Evolutionary conservation across 192 early-diverging fungal species (phyloP), one percentile per base, ranked within the genome.

Genomic region (Backusella parvicylindrica): DNA sequence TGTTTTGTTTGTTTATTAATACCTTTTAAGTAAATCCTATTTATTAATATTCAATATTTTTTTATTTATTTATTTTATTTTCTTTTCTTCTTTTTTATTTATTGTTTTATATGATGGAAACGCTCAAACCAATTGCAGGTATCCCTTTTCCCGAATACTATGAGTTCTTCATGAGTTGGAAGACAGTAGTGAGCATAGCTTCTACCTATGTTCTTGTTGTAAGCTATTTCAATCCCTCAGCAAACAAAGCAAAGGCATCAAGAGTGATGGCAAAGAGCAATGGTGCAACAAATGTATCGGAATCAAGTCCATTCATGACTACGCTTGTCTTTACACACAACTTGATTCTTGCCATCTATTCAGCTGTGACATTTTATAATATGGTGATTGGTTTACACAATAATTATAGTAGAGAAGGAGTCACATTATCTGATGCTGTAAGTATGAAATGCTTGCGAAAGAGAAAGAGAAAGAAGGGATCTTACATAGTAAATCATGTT

Each of bases 291-390:
- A 64, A 66, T 53, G 64, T 63, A 13, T 66, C 72, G 13, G 66
- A 76, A 31, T 74, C 73, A 12, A 75, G 76, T 13, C 31, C 79
- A 32, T 81, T 84, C 43, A 91, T 95, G 87, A 95, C 89, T 69
- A 80, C 83, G 35, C 82, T 94, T 75, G 90, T 93, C n/a, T 89
- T 93, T 75, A 43, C 91, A 8, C 94, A 95, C 84, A 95, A 95
- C 81, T 77, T 89, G 40, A 38, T 84, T 26, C 81, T 95, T 21
- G 89, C 86, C 43, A 72, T 91, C 11, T 95, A 92, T 82, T 94
- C 92, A 4, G 87, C 78, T 18, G 85, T 89, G 67, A 92, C 92
- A 7, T 95, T 94, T 71, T 77, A 86, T 70, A 77, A 82, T 49
- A 88, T 90, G 83, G 86, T 85, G 69, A 83, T 84, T 11, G 81